These are phyloP conservation scores for Pythium myriotylum DNA, from an alignment of 352 stramenopile species.

Conservation along the genomic window DNA sequence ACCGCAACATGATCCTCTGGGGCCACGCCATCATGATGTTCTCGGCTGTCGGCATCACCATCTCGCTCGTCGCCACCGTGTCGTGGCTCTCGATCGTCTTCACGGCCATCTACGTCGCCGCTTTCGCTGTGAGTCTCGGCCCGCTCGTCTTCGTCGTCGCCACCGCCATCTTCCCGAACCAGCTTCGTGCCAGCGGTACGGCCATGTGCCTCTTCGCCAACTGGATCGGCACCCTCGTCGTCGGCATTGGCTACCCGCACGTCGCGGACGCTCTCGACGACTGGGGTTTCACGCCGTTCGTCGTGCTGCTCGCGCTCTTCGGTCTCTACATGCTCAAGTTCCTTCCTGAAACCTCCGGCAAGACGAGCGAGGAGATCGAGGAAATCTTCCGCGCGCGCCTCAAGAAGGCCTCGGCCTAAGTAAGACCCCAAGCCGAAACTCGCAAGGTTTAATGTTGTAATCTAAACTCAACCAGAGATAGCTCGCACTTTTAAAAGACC, in stretches of 20 bases:
- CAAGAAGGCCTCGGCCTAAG: constrained; percentile 6
- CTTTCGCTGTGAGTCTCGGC: constrained; percentile 49
- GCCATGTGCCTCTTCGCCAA: constrained; percentile 55
- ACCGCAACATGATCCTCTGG: constrained; percentile 48
- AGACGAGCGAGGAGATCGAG: constrained; percentile 29
- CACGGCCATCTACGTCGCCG: constrained; percentile 46
- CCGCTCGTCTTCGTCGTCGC: constrained; percentile 57
- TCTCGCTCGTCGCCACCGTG: constrained; percentile 42
- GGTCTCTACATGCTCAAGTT: constrained; percentile 19
- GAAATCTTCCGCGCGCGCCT: constrained; percentile 19
- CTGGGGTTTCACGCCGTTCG: constrained; percentile 39
- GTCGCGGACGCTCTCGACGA: constrained; percentile 40
- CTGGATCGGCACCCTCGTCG: constrained; percentile 52
- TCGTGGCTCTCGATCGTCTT: constrained; percentile 49
- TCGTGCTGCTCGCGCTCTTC: constrained; percentile 18
- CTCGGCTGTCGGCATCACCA: constrained; percentile 28
- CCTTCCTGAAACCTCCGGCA: constrained; percentile 28
- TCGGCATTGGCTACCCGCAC: constrained; percentile 67
- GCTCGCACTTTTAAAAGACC: no score
- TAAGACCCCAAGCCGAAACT: neutral
- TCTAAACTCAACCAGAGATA: no score
- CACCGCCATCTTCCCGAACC: constrained; percentile 56
- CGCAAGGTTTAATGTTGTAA: neutral
- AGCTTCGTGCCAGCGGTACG: constrained; percentile 44
- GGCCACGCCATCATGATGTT: constrained; percentile 46